A percentile compares a stretch with the other conserved stretches of the same genome.
These are phyloP conservation scores for Pyrenochaeta sp. DNA, from an alignment of 2,329 filamentous ascomycete genomes.

Conservation along the genomic window DNA sequence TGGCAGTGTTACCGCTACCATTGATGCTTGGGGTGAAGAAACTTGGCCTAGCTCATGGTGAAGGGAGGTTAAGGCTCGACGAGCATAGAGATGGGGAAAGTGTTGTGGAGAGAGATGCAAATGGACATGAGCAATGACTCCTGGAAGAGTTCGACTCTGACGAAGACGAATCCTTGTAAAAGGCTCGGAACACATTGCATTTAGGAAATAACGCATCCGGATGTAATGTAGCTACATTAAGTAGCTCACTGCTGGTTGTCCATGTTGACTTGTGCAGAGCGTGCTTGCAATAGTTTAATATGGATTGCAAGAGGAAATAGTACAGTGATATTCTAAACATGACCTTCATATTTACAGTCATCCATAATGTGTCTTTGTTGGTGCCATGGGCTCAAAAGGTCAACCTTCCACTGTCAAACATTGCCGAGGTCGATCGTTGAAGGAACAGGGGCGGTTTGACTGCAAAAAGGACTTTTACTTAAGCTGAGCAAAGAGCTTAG, in stretches of 20 bases:
- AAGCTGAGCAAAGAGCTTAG: slow-evolving; percentile 92
- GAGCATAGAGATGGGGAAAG: slow-evolving; percentile 32
- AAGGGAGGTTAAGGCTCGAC: slow-evolving; percentile 45
- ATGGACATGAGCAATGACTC: slow-evolving; percentile 30
- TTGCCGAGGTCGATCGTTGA: slow-evolving; percentile 18
- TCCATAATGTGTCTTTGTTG: slow-evolving; percentile 37
- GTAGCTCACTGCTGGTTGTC: no score
- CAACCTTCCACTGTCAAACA: slow-evolving; percentile 20
- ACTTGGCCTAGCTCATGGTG: slow-evolving; percentile 63
- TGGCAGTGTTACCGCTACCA: slow-evolving; percentile 72
- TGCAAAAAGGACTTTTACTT: slow-evolving; percentile 69
- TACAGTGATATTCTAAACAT: slow-evolving; percentile 51
- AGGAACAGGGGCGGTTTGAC: slow-evolving; percentile 16
- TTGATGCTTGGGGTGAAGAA: slow-evolving; percentile 68
- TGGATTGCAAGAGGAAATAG: slow-evolving; percentile 32
- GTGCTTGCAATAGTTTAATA: not conserved
- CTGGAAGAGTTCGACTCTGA: slow-evolving; percentile 25
- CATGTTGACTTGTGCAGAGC: not conserved
- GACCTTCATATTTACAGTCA: slow-evolving; percentile 47
- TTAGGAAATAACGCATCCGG: not conserved
- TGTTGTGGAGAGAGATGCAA: slow-evolving; percentile 8
- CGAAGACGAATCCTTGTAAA: slow-evolving; percentile 10
- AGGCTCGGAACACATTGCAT: not conserved
- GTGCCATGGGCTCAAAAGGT: slow-evolving; percentile 30
- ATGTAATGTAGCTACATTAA: not conserved